Conservation (phyloP, 768 basidiomycete genomes). For the Calocybe cyanea region DNA sequence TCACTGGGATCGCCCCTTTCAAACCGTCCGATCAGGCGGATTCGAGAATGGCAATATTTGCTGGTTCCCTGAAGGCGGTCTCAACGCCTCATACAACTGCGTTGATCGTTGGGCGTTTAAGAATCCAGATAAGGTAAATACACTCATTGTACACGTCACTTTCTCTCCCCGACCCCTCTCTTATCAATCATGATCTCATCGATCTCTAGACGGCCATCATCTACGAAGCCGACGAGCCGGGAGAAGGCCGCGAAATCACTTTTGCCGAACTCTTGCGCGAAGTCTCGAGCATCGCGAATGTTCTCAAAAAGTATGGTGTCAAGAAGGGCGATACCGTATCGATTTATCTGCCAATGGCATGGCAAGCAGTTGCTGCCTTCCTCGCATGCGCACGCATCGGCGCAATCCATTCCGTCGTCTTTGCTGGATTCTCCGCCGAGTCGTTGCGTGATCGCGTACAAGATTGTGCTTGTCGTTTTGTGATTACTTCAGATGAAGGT, state of each 20-base stretch:
- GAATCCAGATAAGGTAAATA: conserved; percentile 70
- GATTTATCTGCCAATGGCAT: conserved; percentile 92
- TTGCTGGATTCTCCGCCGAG: conserved; percentile 96
- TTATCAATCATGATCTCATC: conserved; percentile 1
- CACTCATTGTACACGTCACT: not conserved
- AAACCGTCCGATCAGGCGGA: conserved; percentile 76
- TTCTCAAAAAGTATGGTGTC: conserved; percentile 83
- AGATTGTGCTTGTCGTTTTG: conserved; percentile 86
- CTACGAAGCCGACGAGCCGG: conserved; percentile 96
- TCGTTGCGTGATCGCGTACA: conserved; percentile 87
- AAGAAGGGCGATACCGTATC: conserved; percentile 95
- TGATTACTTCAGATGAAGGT: conserved; percentile 96
- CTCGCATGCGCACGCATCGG: conserved; percentile 97
- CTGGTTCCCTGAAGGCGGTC: conserved; percentile 95
- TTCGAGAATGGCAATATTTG: conserved; percentile 85
- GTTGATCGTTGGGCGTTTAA: conserved; percentile 95
- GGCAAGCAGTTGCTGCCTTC: conserved; percentile 95
- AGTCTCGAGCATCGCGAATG: conserved; percentile 86
- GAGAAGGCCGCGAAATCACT: conserved; percentile 68
- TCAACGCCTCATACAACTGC: conserved; percentile 96
- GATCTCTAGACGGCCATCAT: conserved; percentile 80
- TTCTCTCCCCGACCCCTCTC: not conserved
- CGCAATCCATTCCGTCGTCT: conserved; percentile 95
- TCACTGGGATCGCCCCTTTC: conserved; percentile 88
- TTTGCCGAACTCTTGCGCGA: conserved; percentile 87